Conservation (phyloP, 106 monocot species). For the Phalaenopsis aphrodite region DNA sequence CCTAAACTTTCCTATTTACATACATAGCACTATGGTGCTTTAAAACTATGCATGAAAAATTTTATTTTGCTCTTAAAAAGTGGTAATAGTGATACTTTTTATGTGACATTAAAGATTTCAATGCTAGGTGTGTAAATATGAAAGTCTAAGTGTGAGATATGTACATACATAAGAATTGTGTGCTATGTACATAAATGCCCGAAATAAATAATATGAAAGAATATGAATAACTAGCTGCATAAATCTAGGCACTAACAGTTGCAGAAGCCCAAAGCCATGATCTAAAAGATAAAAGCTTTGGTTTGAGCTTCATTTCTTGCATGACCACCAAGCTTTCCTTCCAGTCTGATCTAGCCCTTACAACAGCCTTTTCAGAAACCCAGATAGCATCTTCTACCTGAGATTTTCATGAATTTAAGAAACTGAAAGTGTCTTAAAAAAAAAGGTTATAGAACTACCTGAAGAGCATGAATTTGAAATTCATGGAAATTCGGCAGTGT, state of each 20-base stretch:
- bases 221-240: background rate
- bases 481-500: constrained; percentile 54
- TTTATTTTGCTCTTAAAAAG: too few species aligned
- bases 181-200: too few species aligned
- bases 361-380: constrained; percentile 56
- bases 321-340: constrained; percentile 42
- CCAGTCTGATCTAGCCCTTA: constrained; percentile 58
- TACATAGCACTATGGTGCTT: too few species aligned
- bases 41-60: too few species aligned
- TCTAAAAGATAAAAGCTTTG: constrained; percentile 50
- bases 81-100: too few species aligned
- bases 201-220: background rate
- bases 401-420: background rate
- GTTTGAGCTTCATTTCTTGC: constrained; percentile 56
- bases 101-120: too few species aligned
- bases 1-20: too few species aligned
- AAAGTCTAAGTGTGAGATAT: too few species aligned
- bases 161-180: too few species aligned
- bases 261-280: constrained; percentile 96
- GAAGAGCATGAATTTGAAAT: constrained; percentile 59
- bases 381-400: constrained; percentile 84
- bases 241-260: constrained; percentile 44
- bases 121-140: too few species aligned
- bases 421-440: background rate
- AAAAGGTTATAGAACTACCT: constrained; percentile 25